Base-by-base conservation (phyloP, 805 yeast genomes). In the Tetrapisispora namnaoensis region DNA sequence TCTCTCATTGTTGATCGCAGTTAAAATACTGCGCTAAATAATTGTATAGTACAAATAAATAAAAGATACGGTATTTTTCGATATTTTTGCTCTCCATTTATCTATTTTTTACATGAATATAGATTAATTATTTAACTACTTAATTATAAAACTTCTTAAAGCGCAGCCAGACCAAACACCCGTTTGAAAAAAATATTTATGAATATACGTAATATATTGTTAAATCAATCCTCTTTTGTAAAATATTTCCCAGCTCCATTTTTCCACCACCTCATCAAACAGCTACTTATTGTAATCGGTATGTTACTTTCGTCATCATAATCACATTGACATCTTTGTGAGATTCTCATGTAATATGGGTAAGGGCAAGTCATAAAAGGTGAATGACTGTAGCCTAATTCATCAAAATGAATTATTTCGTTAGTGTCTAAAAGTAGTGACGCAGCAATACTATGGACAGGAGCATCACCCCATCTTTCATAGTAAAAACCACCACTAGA, bases 391-490 rank as follows among this genome's bases (percentile, higher is more conserved):
- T 89, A 89, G 0, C 95, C 96, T 18, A 88, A 71, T 58, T 88
- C 95, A 49, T 81, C 81, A 65, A 89, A 86, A 69, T 84, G 87
- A 60, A 82, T 85, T 37, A 89, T 67, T 61, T 86, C 83, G 18
- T 70, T 62, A 46, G 70, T 74, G 52, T 80, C 77, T 53, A 86
- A 65, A 38, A 86, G 62, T 39, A 86, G 62, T 0, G 83, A 62
- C 1, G 78, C 81, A 1, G 79, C 95, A 32, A 88, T 70, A 0
- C 91, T 72, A 63, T 88, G 96, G 13, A 88, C 86, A 0, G 96
- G 96, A 0, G 96, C 96, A 68, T 89, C 97, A 16, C 97, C 96
- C 96, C 96, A 89, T 50, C 96, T 70, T 66, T 88, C 96, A 50
- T 84, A 83, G 63, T 83, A 83, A 61, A 86, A 86, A 5, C 93